Conservation (phyloP, 2,329 filamentous ascomycete species). For the Pezicula radicicola region DNA sequence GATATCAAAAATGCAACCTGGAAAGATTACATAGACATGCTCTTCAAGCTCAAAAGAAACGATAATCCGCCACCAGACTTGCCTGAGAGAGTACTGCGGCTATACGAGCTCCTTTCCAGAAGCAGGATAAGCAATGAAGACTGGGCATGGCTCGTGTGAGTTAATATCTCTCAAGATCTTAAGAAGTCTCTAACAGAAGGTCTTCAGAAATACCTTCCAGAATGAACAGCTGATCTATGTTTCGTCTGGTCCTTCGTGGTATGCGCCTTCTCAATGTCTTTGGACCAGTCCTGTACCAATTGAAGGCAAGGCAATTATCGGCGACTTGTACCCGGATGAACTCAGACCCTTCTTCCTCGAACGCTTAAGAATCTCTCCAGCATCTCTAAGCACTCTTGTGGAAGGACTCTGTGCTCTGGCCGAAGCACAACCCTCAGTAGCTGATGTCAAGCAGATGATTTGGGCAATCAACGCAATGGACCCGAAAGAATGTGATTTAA, state of each 20-base stretch:
- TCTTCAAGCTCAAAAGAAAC: conserved; percentile 5
- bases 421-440: conserved; percentile 1
- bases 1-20: conserved; percentile 13
- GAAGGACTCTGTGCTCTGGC: conserved; percentile 7
- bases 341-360: conserved; percentile 8
- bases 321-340: conserved; percentile 4
- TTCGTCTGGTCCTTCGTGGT: conserved; percentile 7
- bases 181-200: too few relatives aligned
- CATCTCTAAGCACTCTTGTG: conserved; percentile 10
- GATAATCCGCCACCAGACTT: not conserved
- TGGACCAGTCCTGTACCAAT: conserved; percentile 17
- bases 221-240: conserved; percentile 11
- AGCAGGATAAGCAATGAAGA: conserved; percentile 2
- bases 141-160: not conserved
- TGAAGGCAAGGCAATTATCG: conserved; percentile 7
- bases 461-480: conserved; percentile 12
- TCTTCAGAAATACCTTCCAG: conserved; percentile 8
- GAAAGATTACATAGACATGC: conserved; percentile 10
- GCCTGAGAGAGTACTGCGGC: not conserved
- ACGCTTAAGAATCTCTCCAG: conserved; percentile 11
- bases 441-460: conserved; percentile 8
- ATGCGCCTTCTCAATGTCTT: conserved; percentile 15
- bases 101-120: conserved; percentile 4
- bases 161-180: too few relatives aligned
- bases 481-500: conserved; percentile 5